Evolutionary conservation across 768 basidiomycete species (phyloP), one percentile per base, ranked within the genome.

Genomic region (Leucocoprinus leucothites): DNA sequence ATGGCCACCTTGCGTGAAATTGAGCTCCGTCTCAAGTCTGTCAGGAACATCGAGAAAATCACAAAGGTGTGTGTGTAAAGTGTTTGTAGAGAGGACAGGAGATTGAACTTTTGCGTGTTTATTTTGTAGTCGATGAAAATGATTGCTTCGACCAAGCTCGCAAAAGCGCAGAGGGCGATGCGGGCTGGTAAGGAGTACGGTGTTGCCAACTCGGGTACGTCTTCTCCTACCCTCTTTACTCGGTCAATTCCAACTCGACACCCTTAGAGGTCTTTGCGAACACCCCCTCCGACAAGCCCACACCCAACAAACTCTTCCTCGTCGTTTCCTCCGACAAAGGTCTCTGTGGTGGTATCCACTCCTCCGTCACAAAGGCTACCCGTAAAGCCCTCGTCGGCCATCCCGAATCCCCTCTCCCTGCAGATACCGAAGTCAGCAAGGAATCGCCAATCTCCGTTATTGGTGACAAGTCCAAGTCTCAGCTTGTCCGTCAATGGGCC

Each of bases 301-400:
- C 83, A 43, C 79, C 85, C 66, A 85, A 82, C 69, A 91, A 89
- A 68, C 92, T 98, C 62, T 94, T 96, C 78, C 70, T 98, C 62
- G 92, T 95, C 69, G 73, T 97, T 66, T 97, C 96, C 44, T 98
- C 96, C 53, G 96, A 98, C 86, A 94, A 95, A 76, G 96, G 97
- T 75, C 91, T 99, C 56, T 99, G 96, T 68, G 96, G 97, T 75
- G 96, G 97, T 81, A 96, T 99, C 66, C 96, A 98, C 79, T 98
- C 96, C 40, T 94, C 93, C 51, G 91, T 98, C 67, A 81, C 89
- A 63, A 97, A 98, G 74, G 84, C 85, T 53, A 90, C 93, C 48
- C 90, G 91, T 62, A 82, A 81, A 55, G 87, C 82, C 26, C 65
- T 95, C 53, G 73, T 69, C 26, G 80, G 82, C 64, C 74, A 76